Base-by-base conservation (phyloP, 2,329 filamentous ascomycete species). In the Fusarium torulosum region DNA sequence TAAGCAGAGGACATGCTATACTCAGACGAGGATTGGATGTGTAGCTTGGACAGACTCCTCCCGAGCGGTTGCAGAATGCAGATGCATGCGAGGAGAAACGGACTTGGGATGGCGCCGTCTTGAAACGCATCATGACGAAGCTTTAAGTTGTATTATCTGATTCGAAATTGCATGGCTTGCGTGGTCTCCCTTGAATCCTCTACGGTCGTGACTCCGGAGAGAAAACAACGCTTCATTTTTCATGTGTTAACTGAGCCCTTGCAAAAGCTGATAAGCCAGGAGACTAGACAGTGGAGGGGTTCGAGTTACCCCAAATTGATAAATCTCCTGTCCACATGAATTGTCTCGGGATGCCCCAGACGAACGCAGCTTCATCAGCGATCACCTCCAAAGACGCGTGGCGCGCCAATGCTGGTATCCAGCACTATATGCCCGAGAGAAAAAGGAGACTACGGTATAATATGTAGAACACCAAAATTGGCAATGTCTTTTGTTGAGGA, bases 41-140 rank as follows among this genome's bases (percentile, higher is more conserved):
- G 10, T 11, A 29, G 27, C 27, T 29, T 29, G 27, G 45, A 59
- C 33, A 57, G 29, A 55, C 41, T 41, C 45, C 47, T 55, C 54
- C 60, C 43, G 35, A 53, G 54, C 41, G 51, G 51, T 55, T 68
- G 42, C 61, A 51, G 45, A 44, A 52, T 68, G 42, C 61, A 51
- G 45, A 44, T 41, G 54, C 25, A 66, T 57, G 56, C 51, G 47
- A 66, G 46, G 47, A 41, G 40, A 47, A 35, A 65, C 52, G 57
- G 52, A 69, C 45, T 68, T 49, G 66, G 65, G 57, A 49, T 44
- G 50, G 52, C 41, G 42, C 44, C 41, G 49, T 44, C 23, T 54
- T 45, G 41, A 63, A 66, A 63, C 56, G 65, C 52, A 68, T 46
- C 44, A 69, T 69, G 66, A 69, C 66, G 66, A 53, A 38, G 33